Conservation (phyloP, 208 protist genomes). For the Vickermania ingenoplastis region DNA sequence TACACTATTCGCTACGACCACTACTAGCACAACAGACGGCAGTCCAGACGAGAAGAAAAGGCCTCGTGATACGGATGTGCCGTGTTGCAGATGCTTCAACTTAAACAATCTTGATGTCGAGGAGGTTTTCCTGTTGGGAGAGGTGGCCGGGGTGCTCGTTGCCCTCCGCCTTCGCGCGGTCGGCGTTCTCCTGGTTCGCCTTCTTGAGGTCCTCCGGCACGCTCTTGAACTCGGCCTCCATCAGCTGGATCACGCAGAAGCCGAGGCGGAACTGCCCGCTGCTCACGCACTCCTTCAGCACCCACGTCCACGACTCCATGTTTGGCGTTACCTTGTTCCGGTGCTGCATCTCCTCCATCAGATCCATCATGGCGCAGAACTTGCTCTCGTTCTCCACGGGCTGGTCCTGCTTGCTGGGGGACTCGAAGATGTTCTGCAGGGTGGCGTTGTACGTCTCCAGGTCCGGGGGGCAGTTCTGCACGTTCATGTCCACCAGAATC, state of each 20-base stretch:
- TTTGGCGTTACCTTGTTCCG: conserved; percentile 83
- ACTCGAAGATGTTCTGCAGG: conserved; percentile 73
- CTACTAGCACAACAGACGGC: no score
- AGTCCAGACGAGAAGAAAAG: no score
- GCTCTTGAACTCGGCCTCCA: conserved; percentile 76
- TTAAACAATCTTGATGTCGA: conserved; percentile 86
- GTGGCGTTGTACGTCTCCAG: conserved; percentile 82
- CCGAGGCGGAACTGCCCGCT: conserved; percentile 78
- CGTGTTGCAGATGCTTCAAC: no score
- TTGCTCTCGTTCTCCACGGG: conserved; percentile 78
- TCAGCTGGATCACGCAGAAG: conserved; percentile 64
- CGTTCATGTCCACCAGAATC: conserved; percentile 84
- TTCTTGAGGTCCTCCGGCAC: conserved; percentile 62
- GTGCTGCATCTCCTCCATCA: conserved; percentile 85
- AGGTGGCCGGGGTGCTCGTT: conserved; percentile 74
- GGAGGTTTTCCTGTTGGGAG: conserved; percentile 54
- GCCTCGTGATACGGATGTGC: no score
- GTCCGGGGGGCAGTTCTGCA: conserved; percentile 85
- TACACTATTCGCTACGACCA: no score
- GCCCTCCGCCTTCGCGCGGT: conserved; percentile 72
- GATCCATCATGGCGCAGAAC: conserved; percentile 87
- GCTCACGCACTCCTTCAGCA: conserved; percentile 77
- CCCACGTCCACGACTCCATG: conserved; percentile 79
- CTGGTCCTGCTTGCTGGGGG: conserved; percentile 52
- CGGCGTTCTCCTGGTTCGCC: conserved; percentile 71